Evolutionary conservation across 176 grass and related monocot species (phyloP), one percentile per base, ranked within the genome.

Genomic region (Eremochloa ophiuroides): DNA sequence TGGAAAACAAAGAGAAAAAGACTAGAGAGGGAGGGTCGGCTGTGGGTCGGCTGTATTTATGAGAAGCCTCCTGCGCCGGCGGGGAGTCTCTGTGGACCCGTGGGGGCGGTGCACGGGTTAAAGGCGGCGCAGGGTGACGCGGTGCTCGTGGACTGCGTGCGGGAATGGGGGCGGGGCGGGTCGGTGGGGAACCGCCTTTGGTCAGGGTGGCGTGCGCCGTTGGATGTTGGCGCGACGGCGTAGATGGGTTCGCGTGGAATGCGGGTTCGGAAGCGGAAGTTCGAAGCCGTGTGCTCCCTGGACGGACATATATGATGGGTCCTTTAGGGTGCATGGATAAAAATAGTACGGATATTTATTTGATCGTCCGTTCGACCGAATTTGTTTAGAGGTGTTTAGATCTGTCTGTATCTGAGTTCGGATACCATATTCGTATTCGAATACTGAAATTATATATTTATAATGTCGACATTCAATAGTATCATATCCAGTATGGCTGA

Each of bases 11-110:
- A n/a, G n/a, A n/a, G n/a, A n/a, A n/a, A n/a, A n/a, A n/a, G n/a
- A n/a, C n/a, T n/a, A n/a, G n/a, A n/a, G n/a, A n/a, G n/a, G n/a
- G n/a, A n/a, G 80, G n/a, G 58, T 37, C 35, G 74, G n/a, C n/a
- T n/a, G n/a, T n/a, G n/a, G n/a, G n/a, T n/a, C n/a, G n/a, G 56
- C 2, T 40, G 0, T 82, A 82, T 84, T 94, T 94, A 87, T 94
- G n/a, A n/a, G n/a, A 91, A 79, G 65, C 86, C 58, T 42, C 51
- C 40, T 76, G 71, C 10, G 70, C 62, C 51, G 76, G 76, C 18
- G 4, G 76, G 76, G 22, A n/a, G 62, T 62, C 13, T 62, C 3
- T n/a, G 72, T 77, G 73, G 71, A 12, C 48, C 39, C 47, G 48
- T 74, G 72, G 14, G 34, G 0, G 56, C 18, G 50, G 29, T 37